A percentile compares a stretch with the other conserved stretches of the same genome.
Conservation (phyloP, 768 basidiomycete genomes). For the Trametes elegans region DNA sequence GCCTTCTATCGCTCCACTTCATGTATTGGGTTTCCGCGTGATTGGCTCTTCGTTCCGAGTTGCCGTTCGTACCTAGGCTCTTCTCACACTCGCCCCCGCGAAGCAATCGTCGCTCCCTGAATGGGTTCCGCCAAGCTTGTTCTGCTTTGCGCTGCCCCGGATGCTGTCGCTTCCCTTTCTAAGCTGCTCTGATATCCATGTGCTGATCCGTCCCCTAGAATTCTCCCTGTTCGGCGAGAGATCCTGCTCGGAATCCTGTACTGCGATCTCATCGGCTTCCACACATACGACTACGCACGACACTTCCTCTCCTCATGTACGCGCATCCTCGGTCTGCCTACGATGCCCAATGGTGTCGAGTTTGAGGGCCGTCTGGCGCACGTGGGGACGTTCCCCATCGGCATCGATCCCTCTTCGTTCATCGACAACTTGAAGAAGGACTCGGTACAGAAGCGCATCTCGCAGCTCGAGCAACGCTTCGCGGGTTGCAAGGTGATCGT, state of each 20-base stretch:
- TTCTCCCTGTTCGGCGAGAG: constrained; percentile 94
- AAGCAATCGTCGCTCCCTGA: constrained; percentile 8
- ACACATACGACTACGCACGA: constrained; percentile 99
- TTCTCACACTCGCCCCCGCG: constrained; percentile 3
- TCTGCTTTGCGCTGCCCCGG: background rate
- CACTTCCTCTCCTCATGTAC: constrained; percentile 99
- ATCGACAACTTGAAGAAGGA: constrained; percentile 81
- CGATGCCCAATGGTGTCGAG: constrained; percentile 98
- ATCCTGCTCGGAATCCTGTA: constrained; percentile 95
- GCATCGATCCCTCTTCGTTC: constrained; percentile 94
- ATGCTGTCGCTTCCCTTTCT: background rate
- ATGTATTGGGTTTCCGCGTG: constrained; percentile 5
- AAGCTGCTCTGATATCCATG: background rate
- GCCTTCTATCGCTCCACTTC: constrained; percentile 3
- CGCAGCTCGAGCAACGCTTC: constrained; percentile 85
- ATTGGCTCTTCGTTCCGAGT: constrained; percentile 11
- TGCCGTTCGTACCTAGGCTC: constrained; percentile 6
- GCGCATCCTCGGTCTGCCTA: constrained; percentile 89
- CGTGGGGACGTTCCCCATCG: constrained; percentile 98
- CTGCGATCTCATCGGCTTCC: constrained; percentile 98
- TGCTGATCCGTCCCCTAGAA: constrained; percentile 47
- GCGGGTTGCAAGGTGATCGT: constrained; percentile 96
- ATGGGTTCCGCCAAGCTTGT: constrained; percentile 6
- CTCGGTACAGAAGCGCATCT: constrained; percentile 77
- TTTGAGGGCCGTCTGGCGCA: constrained; percentile 94